Conservation (phyloP, 805 yeast species). For the Blastobotrys attinorum region DNA sequence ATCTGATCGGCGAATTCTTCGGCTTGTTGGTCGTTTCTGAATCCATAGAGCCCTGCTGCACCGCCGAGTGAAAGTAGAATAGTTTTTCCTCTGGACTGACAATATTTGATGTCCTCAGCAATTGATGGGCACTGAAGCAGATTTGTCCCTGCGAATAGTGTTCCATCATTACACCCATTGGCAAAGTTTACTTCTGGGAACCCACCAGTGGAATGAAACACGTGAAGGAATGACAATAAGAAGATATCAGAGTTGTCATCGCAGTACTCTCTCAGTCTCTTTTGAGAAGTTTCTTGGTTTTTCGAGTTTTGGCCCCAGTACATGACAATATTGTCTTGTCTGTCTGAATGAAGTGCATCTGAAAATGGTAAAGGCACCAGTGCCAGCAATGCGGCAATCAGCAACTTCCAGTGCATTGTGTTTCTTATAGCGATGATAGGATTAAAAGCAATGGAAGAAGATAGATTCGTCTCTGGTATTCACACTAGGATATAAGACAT, state of each 20-base stretch:
- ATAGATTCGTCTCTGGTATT: no score
- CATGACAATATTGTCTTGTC: slow-evolving; percentile 51
- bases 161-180: not conserved
- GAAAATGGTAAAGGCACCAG: no score
- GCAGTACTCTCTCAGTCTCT: slow-evolving; percentile 57
- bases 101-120: slow-evolving; percentile 56
- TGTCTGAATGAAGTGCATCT: no score
- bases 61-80: slow-evolving; percentile 62
- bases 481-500: no score
- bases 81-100: slow-evolving; percentile 67
- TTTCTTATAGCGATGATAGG: no score
- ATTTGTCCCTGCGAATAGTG: slow-evolving; percentile 40
- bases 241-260: slow-evolving; percentile 50
- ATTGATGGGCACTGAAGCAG: slow-evolving; percentile 30
- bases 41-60: slow-evolving; percentile 45
- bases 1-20: slow-evolving; percentile 34
- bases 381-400: no score
- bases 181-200: no score
- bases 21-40: slow-evolving; percentile 39
- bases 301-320: slow-evolving; percentile 81
- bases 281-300: slow-evolving; percentile 41
- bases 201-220: slow-evolving; percentile 40
- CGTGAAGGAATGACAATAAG: slow-evolving; percentile 58
- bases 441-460: no score
- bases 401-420: no score